Evolutionary conservation across 305 asterid genomes (phyloP).

Genomic region (Nicotiana rustica): DNA sequence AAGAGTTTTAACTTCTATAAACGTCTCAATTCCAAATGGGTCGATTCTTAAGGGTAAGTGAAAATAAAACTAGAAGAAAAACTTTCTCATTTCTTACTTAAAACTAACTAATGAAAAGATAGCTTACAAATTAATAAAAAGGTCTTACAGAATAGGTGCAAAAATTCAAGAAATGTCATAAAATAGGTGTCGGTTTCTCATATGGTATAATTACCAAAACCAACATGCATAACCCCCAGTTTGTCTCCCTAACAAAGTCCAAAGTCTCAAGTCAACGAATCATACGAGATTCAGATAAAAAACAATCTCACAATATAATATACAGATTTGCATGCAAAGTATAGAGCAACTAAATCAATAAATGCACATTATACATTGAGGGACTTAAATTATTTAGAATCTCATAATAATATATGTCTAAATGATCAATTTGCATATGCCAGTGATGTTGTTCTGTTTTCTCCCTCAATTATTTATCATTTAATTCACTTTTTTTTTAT

Average conservation of each 20-base stretch:
- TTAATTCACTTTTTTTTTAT: slow-evolving; percentile 31
- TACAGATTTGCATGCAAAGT: slow-evolving; percentile 42
- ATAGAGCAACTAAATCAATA: slow-evolving; percentile 37
- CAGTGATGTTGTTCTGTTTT: slow-evolving; percentile 44
- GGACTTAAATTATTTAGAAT: slow-evolving; percentile 37
- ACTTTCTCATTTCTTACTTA: neutral
- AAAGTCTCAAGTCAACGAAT: slow-evolving; percentile 58
- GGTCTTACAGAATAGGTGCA: neutral
- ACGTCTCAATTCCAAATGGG: too few relatives aligned
- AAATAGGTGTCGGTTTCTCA: slow-evolving; percentile 8
- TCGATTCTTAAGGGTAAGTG: too few relatives aligned
- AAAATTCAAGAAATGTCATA: neutral
- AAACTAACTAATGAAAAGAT: neutral
- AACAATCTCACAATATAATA: slow-evolving; percentile 31
- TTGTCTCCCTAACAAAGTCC: slow-evolving; percentile 75
- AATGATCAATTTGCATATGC: slow-evolving; percentile 70
- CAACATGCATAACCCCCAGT: slow-evolving; percentile 67
- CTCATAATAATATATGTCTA: slow-evolving; percentile 42
- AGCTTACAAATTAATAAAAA: neutral
- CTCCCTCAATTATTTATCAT: slow-evolving; percentile 50
- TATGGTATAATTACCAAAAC: slow-evolving; percentile 48
- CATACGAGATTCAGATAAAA: slow-evolving; percentile 41
- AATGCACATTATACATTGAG: slow-evolving; percentile 42
- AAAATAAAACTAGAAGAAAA: neutral
- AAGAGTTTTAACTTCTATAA: too few relatives aligned